Base-by-base conservation (phyloP, 2,329 filamentous ascomycete species). In the Xylaria arbuscula region DNA sequence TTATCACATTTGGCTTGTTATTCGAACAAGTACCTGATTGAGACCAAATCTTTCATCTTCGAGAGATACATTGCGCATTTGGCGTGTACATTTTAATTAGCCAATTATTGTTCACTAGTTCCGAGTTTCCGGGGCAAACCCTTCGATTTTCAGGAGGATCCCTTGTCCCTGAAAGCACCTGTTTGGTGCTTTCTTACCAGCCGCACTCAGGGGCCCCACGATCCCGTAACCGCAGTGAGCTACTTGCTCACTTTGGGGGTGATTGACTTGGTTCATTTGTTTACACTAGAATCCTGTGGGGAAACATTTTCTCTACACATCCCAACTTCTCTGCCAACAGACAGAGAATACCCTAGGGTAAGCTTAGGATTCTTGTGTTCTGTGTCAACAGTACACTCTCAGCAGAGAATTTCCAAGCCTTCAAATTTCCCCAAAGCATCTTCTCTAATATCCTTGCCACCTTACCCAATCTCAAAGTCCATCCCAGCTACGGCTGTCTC, bases 121-220 rank as follows among this genome's bases (percentile, higher is more conserved):
- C 19, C 9, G 40, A 6, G 28, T 28, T 3, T 53, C 17, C 32
- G 7, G 13, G 34, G 40, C 17, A 45, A 57, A 24, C 3, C 45
- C 38, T 56, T 28, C 8, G 6, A 47, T 58, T 22, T 19, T 8
- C 13, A n/a, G 3, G 36, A 2, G 6, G n/a, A 9, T 11, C 17
- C 9, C n/a, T 28, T 36, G 9, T 24, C 5, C 24, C 59, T 11
- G 10, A 38, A 28, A 17, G 22, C 24, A 51, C 36, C 34, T 45
- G 13, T 51, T 40, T 38, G 28, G 50, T 67, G 50, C 58, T 32
- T 58, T 8, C n/a, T 22, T 50, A 55, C 42, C 32, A 36, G 13
- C 24, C 36, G 22, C 40, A 8, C 6, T 13, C 19, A 50, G 17
- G 8, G 5, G 3, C 45, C 36, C 24, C 28, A 45, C 36, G 10